phyloP scores from a whole-genome alignment of 2,329 filamentous ascomycete genomes.

The Fusarium continuum region DNA sequence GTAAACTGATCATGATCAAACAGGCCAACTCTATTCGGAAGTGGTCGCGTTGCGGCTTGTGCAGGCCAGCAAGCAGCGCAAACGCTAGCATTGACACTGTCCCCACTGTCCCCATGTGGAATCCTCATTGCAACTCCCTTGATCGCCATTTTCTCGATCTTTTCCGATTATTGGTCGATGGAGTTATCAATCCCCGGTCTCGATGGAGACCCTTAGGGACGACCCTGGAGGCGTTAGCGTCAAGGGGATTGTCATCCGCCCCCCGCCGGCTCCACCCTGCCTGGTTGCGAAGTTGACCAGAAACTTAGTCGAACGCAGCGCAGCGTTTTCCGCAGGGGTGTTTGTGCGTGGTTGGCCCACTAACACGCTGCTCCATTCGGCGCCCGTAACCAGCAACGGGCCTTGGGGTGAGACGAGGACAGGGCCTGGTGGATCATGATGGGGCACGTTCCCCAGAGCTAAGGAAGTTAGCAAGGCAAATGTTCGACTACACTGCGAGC shows the following conservation, averaged over 20 bases:
- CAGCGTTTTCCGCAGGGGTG: slow-evolving; percentile 6
- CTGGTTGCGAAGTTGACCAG: slow-evolving; percentile 13
- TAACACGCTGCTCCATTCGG: slow-evolving; percentile 14
- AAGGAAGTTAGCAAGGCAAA: not conserved
- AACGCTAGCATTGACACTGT: slow-evolving; percentile 15
- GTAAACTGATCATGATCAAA: not conserved
- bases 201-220: slow-evolving; percentile 45
- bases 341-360: slow-evolving; percentile 26
- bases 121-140: slow-evolving; percentile 21
- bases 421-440: slow-evolving; percentile 1
- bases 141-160: slow-evolving; percentile 44
- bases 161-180: slow-evolving; percentile 49
- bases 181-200: slow-evolving; percentile 39
- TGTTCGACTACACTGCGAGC: not conserved
- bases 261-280: slow-evolving; percentile 31
- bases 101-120: slow-evolving; percentile 2
- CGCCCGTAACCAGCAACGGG: slow-evolving; percentile 15
- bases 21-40: not conserved
- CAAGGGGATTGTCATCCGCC: slow-evolving; percentile 35
- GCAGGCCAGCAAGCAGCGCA: slow-evolving; percentile 9
- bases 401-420: slow-evolving; percentile 12
- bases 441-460: slow-evolving; percentile 28
- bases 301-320: slow-evolving; percentile 9
- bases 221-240: slow-evolving; percentile 40
- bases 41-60: slow-evolving; percentile 6